Conservation (phyloP, 164 flowering plant genomes). For the Protea cynaroides region DNA sequence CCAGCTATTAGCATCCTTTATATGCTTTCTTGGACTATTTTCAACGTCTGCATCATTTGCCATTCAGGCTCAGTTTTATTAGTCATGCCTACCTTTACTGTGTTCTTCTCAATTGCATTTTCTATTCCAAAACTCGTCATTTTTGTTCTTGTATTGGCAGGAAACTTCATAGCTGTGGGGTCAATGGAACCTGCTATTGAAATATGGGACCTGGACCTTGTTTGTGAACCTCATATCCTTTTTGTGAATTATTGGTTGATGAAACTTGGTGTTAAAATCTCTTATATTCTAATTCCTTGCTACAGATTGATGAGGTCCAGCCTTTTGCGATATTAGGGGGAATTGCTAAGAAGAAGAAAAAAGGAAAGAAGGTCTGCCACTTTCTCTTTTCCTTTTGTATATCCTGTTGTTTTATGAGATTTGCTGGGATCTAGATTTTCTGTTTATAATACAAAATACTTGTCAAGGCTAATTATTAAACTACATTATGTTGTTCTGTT, state of each 20-base stretch:
- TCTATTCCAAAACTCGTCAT: background rate
- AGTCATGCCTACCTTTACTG: background rate
- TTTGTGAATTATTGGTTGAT: constrained; percentile 1
- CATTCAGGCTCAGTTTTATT: too few species aligned
- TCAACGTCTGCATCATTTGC: background rate
- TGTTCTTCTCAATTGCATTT: background rate
- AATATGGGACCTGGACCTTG: constrained; percentile 95
- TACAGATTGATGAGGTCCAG: constrained; percentile 83
- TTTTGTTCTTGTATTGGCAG: constrained; percentile 16
- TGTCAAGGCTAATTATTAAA: background rate
- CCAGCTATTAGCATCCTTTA: too few species aligned
- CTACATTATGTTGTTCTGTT: too few species aligned
- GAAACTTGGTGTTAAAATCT: background rate
- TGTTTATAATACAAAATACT: background rate
- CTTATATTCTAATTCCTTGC: background rate
- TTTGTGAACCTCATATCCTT: constrained; percentile 27
- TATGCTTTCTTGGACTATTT: too few species aligned
- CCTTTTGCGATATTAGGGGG: constrained; percentile 73
- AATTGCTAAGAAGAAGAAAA: constrained; percentile 36
- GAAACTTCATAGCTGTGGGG: constrained; percentile 51
- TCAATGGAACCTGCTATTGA: constrained; percentile 95
- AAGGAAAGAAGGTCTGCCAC: constrained; percentile 53
- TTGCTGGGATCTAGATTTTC: background rate
- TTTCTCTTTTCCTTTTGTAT: background rate
- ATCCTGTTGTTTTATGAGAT: background rate